Percentiles rank a stretch among this genome's conserved stretches.
These are phyloP conservation scores for Colletotrichum tamarilloi DNA, from an alignment of 2,329 filamentous ascomycete species.

Conservation along the genomic window DNA sequence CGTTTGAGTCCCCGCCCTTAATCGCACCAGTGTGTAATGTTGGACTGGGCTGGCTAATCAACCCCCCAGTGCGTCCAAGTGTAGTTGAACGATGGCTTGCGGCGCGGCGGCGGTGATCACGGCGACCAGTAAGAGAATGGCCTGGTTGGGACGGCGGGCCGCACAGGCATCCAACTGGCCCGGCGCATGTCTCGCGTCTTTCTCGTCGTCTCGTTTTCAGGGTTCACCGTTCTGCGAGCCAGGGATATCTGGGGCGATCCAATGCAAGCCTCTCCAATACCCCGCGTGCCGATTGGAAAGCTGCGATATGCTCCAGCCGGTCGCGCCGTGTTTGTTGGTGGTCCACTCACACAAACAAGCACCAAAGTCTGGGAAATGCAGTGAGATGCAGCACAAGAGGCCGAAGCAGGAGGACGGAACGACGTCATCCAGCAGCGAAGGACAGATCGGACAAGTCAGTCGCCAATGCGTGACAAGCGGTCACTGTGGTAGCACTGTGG, in stretches of 20 bases:
- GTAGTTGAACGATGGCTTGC: conserved; percentile 31
- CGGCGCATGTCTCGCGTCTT: conserved; percentile 32
- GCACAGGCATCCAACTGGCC: conserved; percentile 34
- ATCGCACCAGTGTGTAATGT: conserved; percentile 17
- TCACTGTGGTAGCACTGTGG: background rate
- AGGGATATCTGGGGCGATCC: conserved; percentile 33
- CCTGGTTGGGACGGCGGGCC: conserved; percentile 29
- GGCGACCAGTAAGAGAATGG: conserved; percentile 31
- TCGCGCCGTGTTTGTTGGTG: conserved; percentile 6
- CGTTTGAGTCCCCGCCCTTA: conserved; percentile 4
- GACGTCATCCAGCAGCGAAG: conserved; percentile 30
- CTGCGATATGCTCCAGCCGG: conserved; percentile 21
- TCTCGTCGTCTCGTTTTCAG: conserved; percentile 34
- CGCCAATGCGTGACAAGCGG: background rate
- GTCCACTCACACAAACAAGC: conserved; percentile 33
- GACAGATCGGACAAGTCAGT: background rate
- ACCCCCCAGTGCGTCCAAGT: conserved; percentile 21
- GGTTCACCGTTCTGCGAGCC: conserved; percentile 34
- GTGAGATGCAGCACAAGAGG: conserved; percentile 18
- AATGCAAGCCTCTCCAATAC: conserved; percentile 35
- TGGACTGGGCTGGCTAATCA: background rate
- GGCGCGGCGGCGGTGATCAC: conserved; percentile 26
- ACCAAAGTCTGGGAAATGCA: conserved; percentile 7
- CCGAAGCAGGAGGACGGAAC: conserved; percentile 1
- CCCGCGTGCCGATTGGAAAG: conserved; percentile 35